Conservation (phyloP, 305 asterid species). For the Solanum chacoense region DNA sequence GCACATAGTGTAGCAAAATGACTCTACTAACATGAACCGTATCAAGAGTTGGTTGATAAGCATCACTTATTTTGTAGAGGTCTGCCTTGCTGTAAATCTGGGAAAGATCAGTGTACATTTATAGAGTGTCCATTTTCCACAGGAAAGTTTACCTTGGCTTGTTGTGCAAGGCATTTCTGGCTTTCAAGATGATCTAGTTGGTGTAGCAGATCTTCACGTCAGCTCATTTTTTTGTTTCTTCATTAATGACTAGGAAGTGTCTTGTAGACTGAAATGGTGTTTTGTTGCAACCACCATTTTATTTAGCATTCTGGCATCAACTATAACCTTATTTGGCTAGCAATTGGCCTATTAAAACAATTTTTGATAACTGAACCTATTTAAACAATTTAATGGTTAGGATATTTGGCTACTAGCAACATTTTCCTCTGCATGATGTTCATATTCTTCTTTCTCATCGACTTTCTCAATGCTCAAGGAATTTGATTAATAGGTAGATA, state of each 20-base stretch:
- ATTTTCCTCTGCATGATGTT: background rate
- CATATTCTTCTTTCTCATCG: background rate
- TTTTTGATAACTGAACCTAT: background rate
- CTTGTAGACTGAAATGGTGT: background rate
- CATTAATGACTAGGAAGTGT: background rate
- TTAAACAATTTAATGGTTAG: background rate
- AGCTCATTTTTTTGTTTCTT: background rate
- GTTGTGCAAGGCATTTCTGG: background rate
- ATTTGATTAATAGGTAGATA: background rate
- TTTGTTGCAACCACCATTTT: background rate
- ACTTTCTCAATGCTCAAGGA: background rate
- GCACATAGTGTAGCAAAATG: background rate
- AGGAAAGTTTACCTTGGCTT: background rate
- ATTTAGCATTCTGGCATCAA: background rate
- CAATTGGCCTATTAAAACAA: background rate
- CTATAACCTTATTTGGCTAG: background rate
- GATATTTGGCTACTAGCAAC: background rate
- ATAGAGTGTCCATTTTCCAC: background rate
- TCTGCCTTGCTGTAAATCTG: background rate
- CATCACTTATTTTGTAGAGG: background rate
- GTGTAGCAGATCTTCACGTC: background rate
- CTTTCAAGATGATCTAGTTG: background rate
- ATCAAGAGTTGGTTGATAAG: background rate
- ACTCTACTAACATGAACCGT: background rate
- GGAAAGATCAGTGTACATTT: background rate